Percentiles rank a stretch among this genome's conserved stretches.
Conservation (phyloP, 768 basidiomycete species). For the Saitozyma sp. region DNA sequence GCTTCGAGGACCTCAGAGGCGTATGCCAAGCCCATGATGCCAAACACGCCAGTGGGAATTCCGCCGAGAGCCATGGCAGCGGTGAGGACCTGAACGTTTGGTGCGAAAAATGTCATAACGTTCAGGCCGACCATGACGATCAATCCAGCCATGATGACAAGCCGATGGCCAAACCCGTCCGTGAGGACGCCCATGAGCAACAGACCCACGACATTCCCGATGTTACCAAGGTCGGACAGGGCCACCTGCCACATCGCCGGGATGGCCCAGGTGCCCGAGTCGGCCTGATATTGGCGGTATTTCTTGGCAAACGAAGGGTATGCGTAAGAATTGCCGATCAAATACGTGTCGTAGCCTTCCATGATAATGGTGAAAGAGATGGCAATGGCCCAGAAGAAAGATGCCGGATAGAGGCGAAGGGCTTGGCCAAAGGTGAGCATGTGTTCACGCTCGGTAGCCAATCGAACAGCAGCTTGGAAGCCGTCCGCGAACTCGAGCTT, state of each 20-base stretch:
- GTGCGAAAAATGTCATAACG: conserved; percentile 24
- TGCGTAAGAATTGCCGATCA: conserved; percentile 21
- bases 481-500: neutral
- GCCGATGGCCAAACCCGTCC: conserved; percentile 21
- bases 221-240: conserved; percentile 34
- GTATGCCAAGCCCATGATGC: conserved; percentile 42
- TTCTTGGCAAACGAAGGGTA: conserved; percentile 22
- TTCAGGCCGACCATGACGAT: conserved; percentile 9
- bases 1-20: conserved; percentile 39
- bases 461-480: conserved; percentile 2
- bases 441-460: conserved; percentile 10
- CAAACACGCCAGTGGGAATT: conserved; percentile 40
- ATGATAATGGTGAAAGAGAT: conserved; percentile 39
- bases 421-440: conserved; percentile 40
- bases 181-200: conserved; percentile 13
- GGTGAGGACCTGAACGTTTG: conserved; percentile 10
- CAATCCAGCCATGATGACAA: conserved; percentile 10
- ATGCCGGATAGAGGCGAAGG: conserved; percentile 39
- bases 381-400: conserved; percentile 44
- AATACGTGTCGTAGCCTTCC: conserved; percentile 41
- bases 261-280: neutral
- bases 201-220: conserved; percentile 43
- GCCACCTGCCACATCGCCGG: conserved; percentile 46
- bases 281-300: conserved; percentile 10
- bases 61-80: conserved; percentile 23